Evolutionary conservation across 352 stramenopile genomes (phyloP), one percentile per base, ranked within the genome.

Genomic region (Globisporangium alternatum): DNA sequence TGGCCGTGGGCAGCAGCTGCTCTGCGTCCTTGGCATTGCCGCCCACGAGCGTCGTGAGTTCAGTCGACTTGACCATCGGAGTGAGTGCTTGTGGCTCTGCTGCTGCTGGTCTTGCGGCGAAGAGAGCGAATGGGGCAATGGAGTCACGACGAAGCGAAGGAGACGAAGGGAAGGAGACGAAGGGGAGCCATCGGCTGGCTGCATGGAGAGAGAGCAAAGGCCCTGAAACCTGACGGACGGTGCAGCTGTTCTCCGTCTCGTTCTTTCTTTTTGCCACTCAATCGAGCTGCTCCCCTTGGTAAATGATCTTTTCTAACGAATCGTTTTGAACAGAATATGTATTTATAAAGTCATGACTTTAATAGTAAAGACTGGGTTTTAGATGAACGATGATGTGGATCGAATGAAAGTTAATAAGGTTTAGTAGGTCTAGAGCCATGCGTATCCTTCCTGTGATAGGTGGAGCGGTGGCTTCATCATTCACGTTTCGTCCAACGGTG

Each of bases 11-110:
- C 35, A 60, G 54, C 37, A 39, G 35, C 15, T 31, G 37, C 48
- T 55, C 57, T n/a, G 55, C 31, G 45, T 56, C 44, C 28, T 45
- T 30, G n/a, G 31, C 31, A 5, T 17, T 39, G 49, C 39, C 49
- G 25, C 60, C 49, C 37, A 65, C 60, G 49, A 65, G 60, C 49
- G 60, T 60, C 60, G 48, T 43, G 8, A 65, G 60, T 12, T 65
- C 60, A 37, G 22, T 65, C 10, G 60, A 65, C 37, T 53, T 65
- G 48, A 22, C 25, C 60, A 65, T 65, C 12, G 56, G 9, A 1
- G 19, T 12, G 22, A 13, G 30, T 30, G 13, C 49, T 35, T 30
- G 30, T 15, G 19, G 49, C 28, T 43, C 41, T 35, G 6, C 35
- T 15, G 37, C 10, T 51, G 55, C 19, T 48, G 53, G 8, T 35